Evolutionary conservation across 2,329 filamentous ascomycete genomes (phyloP).

Genomic region (Fusarium napiforme): DNA sequence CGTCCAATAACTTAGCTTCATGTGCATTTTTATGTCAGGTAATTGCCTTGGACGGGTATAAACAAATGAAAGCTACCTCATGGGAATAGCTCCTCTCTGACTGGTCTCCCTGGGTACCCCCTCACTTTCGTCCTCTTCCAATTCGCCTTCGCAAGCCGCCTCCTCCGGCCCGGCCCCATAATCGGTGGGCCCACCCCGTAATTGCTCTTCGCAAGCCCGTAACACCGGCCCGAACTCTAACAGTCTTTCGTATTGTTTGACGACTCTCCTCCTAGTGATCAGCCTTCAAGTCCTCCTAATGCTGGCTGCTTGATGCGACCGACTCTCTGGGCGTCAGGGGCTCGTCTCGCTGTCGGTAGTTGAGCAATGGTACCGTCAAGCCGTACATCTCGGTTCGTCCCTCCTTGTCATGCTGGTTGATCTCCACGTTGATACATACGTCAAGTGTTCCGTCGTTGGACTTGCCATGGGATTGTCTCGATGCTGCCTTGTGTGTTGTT

Average conservation of each 20-base stretch:
- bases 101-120: background rate
- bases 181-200: slow-evolving; percentile 3
- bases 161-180: slow-evolving; percentile 20
- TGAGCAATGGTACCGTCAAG: slow-evolving; percentile 81
- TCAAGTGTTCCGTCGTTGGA: slow-evolving; percentile 74
- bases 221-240: slow-evolving; percentile 1
- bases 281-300: slow-evolving; percentile 17
- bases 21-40: slow-evolving; percentile 9
- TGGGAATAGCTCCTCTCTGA: slow-evolving; percentile 14
- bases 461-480: slow-evolving; percentile 64
- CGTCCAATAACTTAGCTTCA: background rate
- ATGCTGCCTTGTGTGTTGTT: slow-evolving; percentile 78
- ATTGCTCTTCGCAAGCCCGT: slow-evolving; percentile 7
- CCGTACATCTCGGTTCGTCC: slow-evolving; percentile 87
- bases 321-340: slow-evolving; percentile 42
- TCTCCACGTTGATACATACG: slow-evolving; percentile 86
- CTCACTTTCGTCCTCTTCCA: slow-evolving; percentile 8
- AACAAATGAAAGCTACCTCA: slow-evolving; percentile 25
- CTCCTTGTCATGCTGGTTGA: slow-evolving; percentile 82
- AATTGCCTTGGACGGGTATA: slow-evolving; percentile 30
- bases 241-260: background rate
- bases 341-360: slow-evolving; percentile 49
- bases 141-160: slow-evolving; percentile 21
- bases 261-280: background rate
- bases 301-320: slow-evolving; percentile 26